phyloP scores from a whole-genome alignment of 352 stramenopile genomes.

The Phytophthora capsici region DNA sequence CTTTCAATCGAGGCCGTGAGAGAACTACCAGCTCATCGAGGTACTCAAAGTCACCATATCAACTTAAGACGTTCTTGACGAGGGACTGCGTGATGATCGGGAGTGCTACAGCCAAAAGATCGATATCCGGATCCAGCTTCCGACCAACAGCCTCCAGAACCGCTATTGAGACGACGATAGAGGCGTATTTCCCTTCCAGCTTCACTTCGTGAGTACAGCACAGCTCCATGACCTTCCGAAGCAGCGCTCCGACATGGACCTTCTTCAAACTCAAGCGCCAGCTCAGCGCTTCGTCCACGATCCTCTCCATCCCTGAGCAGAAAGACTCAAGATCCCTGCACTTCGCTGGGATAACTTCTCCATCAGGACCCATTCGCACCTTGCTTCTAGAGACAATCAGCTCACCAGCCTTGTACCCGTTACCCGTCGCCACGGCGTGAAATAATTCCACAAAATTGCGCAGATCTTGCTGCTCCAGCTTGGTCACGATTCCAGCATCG shows the following conservation, averaged over 20 bases:
- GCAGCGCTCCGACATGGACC: slow-evolving; percentile 75
- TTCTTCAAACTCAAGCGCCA: slow-evolving; percentile 75
- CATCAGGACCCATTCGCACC: slow-evolving; percentile 35
- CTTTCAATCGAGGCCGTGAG: neutral
- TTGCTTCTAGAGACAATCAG: slow-evolving; percentile 80
- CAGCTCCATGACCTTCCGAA: slow-evolving; percentile 88
- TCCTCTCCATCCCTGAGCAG: slow-evolving; percentile 71
- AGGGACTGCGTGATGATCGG: slow-evolving; percentile 94
- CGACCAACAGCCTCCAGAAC: slow-evolving; percentile 94
- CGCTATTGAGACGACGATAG: slow-evolving; percentile 94
- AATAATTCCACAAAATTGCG: slow-evolving; percentile 90
- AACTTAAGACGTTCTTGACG: slow-evolving; percentile 76
- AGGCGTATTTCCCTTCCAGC: slow-evolving; percentile 94
- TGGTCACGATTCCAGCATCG: slow-evolving; percentile 87
- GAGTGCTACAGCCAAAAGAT: slow-evolving; percentile 88
- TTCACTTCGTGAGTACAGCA: slow-evolving; percentile 93
- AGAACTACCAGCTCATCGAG: neutral
- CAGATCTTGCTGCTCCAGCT: slow-evolving; percentile 76
- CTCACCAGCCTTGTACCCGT: slow-evolving; percentile 81
- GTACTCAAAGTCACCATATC: neutral
- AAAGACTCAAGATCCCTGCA: slow-evolving; percentile 81
- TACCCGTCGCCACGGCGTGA: slow-evolving; percentile 76
- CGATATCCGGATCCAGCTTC: slow-evolving; percentile 91
- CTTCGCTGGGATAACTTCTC: slow-evolving; percentile 39
- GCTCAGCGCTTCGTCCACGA: slow-evolving; percentile 68